These are phyloP conservation scores for Trametes gibbosa DNA, from an alignment of 768 basidiomycete species.

Conservation along the genomic window DNA sequence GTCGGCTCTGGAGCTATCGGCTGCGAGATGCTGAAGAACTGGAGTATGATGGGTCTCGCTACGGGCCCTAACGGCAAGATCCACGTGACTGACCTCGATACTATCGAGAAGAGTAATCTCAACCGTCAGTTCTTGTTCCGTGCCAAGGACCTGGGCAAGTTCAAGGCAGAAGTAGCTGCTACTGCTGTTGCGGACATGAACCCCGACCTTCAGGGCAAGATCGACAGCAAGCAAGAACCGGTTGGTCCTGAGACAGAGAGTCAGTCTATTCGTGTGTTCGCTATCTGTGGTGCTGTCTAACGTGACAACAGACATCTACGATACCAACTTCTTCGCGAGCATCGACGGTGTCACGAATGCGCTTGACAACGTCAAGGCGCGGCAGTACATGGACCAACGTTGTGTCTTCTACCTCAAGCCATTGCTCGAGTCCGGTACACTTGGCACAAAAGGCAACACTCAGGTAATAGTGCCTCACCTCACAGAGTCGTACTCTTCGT, in stretches of 20 bases:
- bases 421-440: slow-evolving; percentile 93
- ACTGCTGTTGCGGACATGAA: slow-evolving; percentile 95
- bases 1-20: slow-evolving; percentile 99
- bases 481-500: slow-evolving; percentile 96
- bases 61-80: slow-evolving; percentile 76
- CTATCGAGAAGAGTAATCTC: slow-evolving; percentile 98
- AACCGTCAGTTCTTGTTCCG: slow-evolving; percentile 99
- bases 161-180: slow-evolving; percentile 94
- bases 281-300: slow-evolving; percentile 15
- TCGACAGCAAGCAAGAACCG: slow-evolving; percentile 85
- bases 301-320: slow-evolving; percentile 66
- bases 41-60: slow-evolving; percentile 97
- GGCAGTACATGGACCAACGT: slow-evolving; percentile 98
- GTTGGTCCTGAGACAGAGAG: slow-evolving; percentile 93
- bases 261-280: slow-evolving; percentile 38
- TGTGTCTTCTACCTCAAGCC: slow-evolving; percentile 97
- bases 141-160: slow-evolving; percentile 92
- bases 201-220: slow-evolving; percentile 82
- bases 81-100: slow-evolving; percentile 95
- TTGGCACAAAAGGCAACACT: slow-evolving; percentile 97
- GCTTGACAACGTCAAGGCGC: slow-evolving; percentile 93
- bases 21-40: slow-evolving; percentile 99
- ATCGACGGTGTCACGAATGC: slow-evolving; percentile 98
- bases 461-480: slow-evolving; percentile 93
- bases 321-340: slow-evolving; percentile 80